Evolutionary conservation across 345 rosid species (phyloP).

Genomic region (Eucalyptus victrix): DNA sequence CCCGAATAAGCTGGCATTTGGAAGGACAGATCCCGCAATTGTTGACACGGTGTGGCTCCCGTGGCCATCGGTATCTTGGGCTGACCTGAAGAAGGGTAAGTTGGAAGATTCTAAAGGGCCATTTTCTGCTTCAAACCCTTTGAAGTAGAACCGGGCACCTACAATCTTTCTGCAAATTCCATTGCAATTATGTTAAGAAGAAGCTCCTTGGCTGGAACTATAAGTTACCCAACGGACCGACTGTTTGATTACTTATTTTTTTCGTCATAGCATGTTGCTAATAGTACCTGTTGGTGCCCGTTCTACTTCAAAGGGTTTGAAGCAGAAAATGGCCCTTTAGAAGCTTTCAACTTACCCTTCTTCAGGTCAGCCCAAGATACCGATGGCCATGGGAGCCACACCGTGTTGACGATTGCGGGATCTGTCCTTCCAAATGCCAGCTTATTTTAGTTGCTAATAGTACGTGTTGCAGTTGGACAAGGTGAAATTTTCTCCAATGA

Average conservation of each 20-base stretch:
- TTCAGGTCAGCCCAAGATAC: constrained; percentile 29
- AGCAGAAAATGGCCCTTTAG: constrained; percentile 24
- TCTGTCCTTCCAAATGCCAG: constrained; percentile 15
- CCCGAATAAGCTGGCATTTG: constrained; percentile 25
- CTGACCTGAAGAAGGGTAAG: constrained; percentile 17
- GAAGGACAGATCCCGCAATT: constrained; percentile 18
- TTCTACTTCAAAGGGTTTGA: constrained; percentile 27
- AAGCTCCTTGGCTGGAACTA: neutral
- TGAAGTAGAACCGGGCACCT: constrained; percentile 29
- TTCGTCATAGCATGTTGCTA: neutral
- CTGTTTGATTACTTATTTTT: neutral
- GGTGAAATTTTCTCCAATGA: constrained; percentile 25
- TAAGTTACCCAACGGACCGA: neutral
- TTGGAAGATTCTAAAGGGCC: constrained; percentile 22
- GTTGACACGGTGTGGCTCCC: constrained; percentile 35
- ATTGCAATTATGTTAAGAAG: neutral
- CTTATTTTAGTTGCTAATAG: neutral
- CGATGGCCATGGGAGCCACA: constrained; percentile 38
- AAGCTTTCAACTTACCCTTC: constrained; percentile 4
- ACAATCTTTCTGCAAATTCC: constrained; percentile 25
- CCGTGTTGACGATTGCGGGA: constrained; percentile 28
- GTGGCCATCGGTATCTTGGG: constrained; percentile 30
- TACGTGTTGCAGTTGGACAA: constrained; percentile 26
- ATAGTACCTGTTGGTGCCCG: constrained; percentile 33
- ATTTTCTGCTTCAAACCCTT: constrained; percentile 23